Conservation (phyloP, 2,329 filamentous ascomycete genomes). For the Aspergillus pseudonomiae region DNA sequence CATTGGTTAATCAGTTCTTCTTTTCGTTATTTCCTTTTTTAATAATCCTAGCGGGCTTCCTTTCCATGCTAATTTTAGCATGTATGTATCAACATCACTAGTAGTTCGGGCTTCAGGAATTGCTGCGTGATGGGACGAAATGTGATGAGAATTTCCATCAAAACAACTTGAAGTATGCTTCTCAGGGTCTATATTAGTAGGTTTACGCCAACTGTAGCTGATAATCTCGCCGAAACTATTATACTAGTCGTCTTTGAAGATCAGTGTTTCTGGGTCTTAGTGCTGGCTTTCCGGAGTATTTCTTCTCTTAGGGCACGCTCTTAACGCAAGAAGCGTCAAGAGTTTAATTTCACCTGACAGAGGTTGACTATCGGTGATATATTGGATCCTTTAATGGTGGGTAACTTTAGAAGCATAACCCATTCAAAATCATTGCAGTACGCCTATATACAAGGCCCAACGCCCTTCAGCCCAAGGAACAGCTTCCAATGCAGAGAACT, state of each 20-base stretch:
- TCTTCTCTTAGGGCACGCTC: neutral
- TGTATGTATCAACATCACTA: neutral
- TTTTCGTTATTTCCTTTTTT: neutral
- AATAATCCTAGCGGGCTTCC: neutral
- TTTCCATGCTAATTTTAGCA: neutral
- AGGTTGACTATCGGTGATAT: neutral
- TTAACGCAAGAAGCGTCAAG: neutral
- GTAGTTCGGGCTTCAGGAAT: neutral
- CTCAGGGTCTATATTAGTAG: neutral
- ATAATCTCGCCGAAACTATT: no score
- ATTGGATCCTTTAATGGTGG: neutral
- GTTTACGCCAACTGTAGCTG: neutral
- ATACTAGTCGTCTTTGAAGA: neutral
- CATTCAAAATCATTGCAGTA: neutral
- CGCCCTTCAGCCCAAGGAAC: conserved; percentile 6
- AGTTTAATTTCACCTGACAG: no score
- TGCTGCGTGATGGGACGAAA: neutral
- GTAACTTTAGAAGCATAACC: neutral
- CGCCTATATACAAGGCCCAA: conserved; percentile 3
- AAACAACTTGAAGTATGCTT: neutral
- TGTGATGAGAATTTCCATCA: neutral
- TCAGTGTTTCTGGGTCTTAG: neutral
- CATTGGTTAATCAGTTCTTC: neutral
- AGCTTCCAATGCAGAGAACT: conserved; percentile 12
- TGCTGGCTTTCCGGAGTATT: neutral